These are phyloP conservation scores for barrel medic (Medicago truncatula) DNA, from an alignment of 306 rosid genomes.

Conservation along the genomic window MtrunA17r5.0-ANR NC_053047.1:10950501-10951000, in stretches of 20 bases:
- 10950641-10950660: conserved; percentile 93
- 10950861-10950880: conserved; percentile 86
- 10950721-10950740: conserved; percentile 77
- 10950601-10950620: conserved; percentile 85
- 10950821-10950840: conserved; percentile 86
- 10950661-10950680: conserved; percentile 71
- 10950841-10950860: conserved; percentile 72
- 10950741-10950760: conserved; percentile 78
- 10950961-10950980: too few species aligned
- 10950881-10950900: too few species aligned
- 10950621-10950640: conserved; percentile 79
- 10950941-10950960: too few species aligned
- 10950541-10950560: too few species aligned
- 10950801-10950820: conserved; percentile 71
- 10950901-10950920: too few species aligned
- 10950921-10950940: too few species aligned
- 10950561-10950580: too few species aligned
- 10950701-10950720: conserved; percentile 62
- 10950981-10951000: too few species aligned
- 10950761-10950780: too few species aligned
- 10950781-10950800: conserved; percentile 65
- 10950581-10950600: conserved; percentile 71
- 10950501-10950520: too few species aligned
- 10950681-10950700: conserved; percentile 91
- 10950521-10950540: too few species aligned